Evolutionary conservation across 2,329 filamentous ascomycete genomes (phyloP).

Genomic region (Hypoxylon sp.): DNA sequence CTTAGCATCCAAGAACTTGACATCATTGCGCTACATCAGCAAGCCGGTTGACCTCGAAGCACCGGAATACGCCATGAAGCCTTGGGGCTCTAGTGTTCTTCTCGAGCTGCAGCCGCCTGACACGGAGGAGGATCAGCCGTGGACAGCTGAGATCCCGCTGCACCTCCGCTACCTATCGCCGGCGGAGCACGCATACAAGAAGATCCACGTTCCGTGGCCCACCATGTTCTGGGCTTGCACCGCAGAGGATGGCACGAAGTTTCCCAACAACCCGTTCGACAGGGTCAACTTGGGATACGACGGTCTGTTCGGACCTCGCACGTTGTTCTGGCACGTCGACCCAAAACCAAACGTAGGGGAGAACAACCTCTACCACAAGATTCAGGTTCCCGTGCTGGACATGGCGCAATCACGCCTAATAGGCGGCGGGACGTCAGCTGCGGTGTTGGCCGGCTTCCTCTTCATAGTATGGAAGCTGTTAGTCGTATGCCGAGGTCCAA

Average conservation of each 20-base stretch:
- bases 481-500: constrained; percentile 47
- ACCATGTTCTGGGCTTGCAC: constrained; percentile 90
- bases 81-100: constrained; percentile 82
- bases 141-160: constrained; percentile 77
- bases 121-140: constrained; percentile 52
- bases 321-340: constrained; percentile 82
- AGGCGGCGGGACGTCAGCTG: constrained; percentile 63
- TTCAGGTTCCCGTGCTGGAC: constrained; percentile 72
- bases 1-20: constrained; percentile 80
- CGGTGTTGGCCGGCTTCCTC: constrained; percentile 69
- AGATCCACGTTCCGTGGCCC: constrained; percentile 76
- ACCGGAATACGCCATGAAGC: constrained; percentile 77
- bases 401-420: constrained; percentile 58
- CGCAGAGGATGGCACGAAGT: constrained; percentile 70
- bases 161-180: constrained; percentile 85
- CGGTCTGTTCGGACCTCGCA: constrained; percentile 75
- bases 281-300: constrained; percentile 86
- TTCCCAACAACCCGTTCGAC: constrained; percentile 84
- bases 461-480: constrained; percentile 72
- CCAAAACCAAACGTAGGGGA: constrained; percentile 53
- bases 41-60: constrained; percentile 89
- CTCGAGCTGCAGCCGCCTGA: constrained; percentile 72
- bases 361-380: constrained; percentile 59
- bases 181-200: constrained; percentile 59
- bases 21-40: constrained; percentile 70